A percentile compares a stretch with the other conserved stretches of the same genome.
Conservation (phyloP, 2,329 filamentous ascomycete species). For the Neurospora sp. region DNA sequence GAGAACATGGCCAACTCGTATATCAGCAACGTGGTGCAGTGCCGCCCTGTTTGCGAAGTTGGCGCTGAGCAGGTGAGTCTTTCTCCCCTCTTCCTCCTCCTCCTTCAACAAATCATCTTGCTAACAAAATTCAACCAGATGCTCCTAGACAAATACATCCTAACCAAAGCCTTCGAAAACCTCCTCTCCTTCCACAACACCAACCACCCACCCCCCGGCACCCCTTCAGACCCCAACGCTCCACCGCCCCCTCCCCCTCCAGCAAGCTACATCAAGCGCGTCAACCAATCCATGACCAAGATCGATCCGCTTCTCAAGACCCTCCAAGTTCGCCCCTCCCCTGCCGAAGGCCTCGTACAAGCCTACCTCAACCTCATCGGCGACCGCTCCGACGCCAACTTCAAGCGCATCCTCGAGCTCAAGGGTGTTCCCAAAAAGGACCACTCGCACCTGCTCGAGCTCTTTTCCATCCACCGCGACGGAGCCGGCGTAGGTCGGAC, state of each 20-base stretch:
- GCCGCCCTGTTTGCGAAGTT: conserved; percentile 83
- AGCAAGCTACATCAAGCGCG: conserved; percentile 70
- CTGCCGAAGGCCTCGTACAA: conserved; percentile 88
- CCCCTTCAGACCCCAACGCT: conserved; percentile 26
- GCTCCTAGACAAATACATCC: conserved; percentile 87
- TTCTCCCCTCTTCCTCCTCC: not conserved
- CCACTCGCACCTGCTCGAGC: conserved; percentile 71
- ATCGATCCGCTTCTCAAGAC: conserved; percentile 93
- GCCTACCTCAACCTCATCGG: conserved; percentile 96
- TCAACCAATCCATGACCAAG: conserved; percentile 73
- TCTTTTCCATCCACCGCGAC: conserved; percentile 75
- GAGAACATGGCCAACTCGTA: conserved; percentile 75
- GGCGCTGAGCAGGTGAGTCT: conserved; percentile 73
- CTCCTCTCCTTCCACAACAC: conserved; percentile 52
- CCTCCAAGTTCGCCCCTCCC: conserved; percentile 82
- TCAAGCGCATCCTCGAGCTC: conserved; percentile 89
- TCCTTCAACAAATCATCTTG: not conserved
- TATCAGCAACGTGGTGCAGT: conserved; percentile 76
- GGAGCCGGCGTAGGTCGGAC: conserved; percentile 51
- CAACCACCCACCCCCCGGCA: conserved; percentile 22
- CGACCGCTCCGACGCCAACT: conserved; percentile 88
- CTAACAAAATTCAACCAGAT: conserved; percentile 47
- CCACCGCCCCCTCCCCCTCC: conserved; percentile 29
- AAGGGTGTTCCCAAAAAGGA: conserved; percentile 86
- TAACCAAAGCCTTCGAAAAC: conserved; percentile 69